Evolutionary conservation across 257 asterid genomes (phyloP), one percentile per base, ranked within the genome.

Genomic region (Solanum paucissectum): DNA sequence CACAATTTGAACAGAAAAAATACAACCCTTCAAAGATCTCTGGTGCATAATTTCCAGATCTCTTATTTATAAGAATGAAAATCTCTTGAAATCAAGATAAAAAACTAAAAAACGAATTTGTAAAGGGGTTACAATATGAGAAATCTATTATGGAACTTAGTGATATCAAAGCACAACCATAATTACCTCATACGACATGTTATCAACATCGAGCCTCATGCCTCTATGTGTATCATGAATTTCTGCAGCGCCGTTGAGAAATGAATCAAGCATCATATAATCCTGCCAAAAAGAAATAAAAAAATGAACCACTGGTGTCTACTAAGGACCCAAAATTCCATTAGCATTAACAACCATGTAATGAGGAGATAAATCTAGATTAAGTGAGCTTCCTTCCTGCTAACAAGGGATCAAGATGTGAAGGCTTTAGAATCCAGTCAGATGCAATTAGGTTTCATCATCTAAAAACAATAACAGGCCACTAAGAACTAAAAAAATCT

Each of bases 131-230:
- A 33, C 25, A 33, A 16, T 32, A 6, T 66, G 85, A 79, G 44
- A 36, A 85, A 27, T 79, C 9, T 44, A 79, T 79, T 44, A 32
- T 27, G 6, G 16, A 44, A 44, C 11, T 79, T 44, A 79, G 85
- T 79, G 66, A 44, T 34, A 79, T n/a, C 36, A 79, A 44, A 76
- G 5, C 84, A 49, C 27, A 14, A 27, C 85, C 29, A 46, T 46
- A 46, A 64, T 87, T 91, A 96, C 99, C 98, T 95, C 99, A 44
- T 96, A 96, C 23, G 98, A 93, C 99, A 95, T 96, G 71, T 93
- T 95, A 89, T 95, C 99, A 82, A 96, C 95, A 86, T 96, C 99
- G 20, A 96, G 98, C 93, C 99, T 93, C 98, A 96, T 90, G 44
- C 92, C 98, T 87, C 97, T 90, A 90, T 96, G 98, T 85, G 96